Conservation (phyloP, 192 early-diverging fungal species). For the Kickxella alabastrina region DNA sequence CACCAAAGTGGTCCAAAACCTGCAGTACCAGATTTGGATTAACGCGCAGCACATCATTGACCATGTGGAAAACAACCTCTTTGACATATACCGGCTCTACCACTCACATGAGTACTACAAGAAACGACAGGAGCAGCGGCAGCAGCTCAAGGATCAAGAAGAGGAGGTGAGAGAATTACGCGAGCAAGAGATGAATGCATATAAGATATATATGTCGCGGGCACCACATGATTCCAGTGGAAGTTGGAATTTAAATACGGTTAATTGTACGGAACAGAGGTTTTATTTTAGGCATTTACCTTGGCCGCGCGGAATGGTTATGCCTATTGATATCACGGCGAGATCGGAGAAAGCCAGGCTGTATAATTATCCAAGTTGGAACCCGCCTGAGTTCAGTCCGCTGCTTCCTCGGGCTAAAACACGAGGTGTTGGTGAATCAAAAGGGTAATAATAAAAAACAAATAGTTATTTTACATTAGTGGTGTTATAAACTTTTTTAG, state of each 20-base stretch:
- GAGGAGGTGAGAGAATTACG: background rate
- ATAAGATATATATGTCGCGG: conserved; percentile 1
- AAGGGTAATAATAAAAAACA: too few species aligned
- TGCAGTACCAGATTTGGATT: conserved; percentile 23
- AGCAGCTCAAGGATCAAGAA: conserved; percentile 9
- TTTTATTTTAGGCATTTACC: conserved; percentile 39
- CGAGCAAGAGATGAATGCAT: background rate
- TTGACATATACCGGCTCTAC: conserved; percentile 15
- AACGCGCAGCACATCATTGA: conserved; percentile 3
- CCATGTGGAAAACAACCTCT: conserved; percentile 23
- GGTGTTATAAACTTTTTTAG: too few species aligned
- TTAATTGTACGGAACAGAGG: conserved; percentile 28
- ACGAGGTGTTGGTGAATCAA: too few species aligned
- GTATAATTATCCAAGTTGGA: conserved; percentile 4
- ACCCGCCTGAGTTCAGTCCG: conserved; percentile 5
- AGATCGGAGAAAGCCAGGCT: conserved; percentile 12
- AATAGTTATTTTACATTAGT: too few species aligned
- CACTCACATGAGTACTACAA: conserved; percentile 13
- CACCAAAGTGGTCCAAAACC: conserved; percentile 10
- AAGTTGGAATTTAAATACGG: conserved; percentile 10
- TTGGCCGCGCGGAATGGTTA: conserved; percentile 26
- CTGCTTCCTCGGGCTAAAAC: too few species aligned
- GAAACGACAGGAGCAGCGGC: conserved; percentile 19
- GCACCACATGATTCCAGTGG: conserved; percentile 2
- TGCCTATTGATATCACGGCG: conserved; percentile 21